phyloP scores from a whole-genome alignment of 2,329 filamentous ascomycete species.

The Corniculantispora saksenae region DNA sequence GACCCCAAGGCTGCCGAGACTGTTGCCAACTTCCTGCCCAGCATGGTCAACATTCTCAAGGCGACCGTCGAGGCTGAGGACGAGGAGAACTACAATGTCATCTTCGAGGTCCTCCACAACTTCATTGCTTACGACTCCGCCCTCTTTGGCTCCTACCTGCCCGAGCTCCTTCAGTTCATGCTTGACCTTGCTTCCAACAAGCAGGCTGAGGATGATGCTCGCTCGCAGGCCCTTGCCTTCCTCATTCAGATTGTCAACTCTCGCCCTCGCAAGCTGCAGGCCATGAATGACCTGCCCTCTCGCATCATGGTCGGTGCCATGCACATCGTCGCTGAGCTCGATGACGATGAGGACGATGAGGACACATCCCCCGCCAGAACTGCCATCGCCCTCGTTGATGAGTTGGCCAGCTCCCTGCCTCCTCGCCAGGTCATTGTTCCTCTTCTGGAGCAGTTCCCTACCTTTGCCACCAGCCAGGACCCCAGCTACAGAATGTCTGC shows the following conservation, averaged over 20 bases:
- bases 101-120: conserved; percentile 96
- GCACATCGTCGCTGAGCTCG: conserved; percentile 86
- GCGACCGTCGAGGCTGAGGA: conserved; percentile 75
- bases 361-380: conserved; percentile 79
- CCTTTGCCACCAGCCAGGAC: conserved; percentile 74
- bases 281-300: conserved; percentile 78
- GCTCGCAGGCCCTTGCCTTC: conserved; percentile 89
- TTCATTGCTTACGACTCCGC: conserved; percentile 87
- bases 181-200: conserved; percentile 79
- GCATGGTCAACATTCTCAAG: conserved; percentile 89
- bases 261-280: conserved; percentile 94
- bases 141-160: conserved; percentile 81
- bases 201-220: conserved; percentile 77
- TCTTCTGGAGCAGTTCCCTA: conserved; percentile 80
- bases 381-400: conserved; percentile 84
- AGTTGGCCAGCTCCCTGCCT: conserved; percentile 83
- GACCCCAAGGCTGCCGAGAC: conserved; percentile 70
- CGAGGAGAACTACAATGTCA: conserved; percentile 84
- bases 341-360: conserved; percentile 73
- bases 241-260: conserved; percentile 90
- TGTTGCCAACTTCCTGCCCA: conserved; percentile 79
- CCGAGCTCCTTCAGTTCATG: conserved; percentile 91
- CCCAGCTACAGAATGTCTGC: conserved; percentile 84
- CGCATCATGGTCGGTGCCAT: conserved; percentile 85
- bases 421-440: conserved; percentile 94